Percentiles rank a stretch among this genome's conserved stretches.
phyloP scores from a whole-genome alignment of 164 flowering plant species.

The Aristolochia californica region DNA sequence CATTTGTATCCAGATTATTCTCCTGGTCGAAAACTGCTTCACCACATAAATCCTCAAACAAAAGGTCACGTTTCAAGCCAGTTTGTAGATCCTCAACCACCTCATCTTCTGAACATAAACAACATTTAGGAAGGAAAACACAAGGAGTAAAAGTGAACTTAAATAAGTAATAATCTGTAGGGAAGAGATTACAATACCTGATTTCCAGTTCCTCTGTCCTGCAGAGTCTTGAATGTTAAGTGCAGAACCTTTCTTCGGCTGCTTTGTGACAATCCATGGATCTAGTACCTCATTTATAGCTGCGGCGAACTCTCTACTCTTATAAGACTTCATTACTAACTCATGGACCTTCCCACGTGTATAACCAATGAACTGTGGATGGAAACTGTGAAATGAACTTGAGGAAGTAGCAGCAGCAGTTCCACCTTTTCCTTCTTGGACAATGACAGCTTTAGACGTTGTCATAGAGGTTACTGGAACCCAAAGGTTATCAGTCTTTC shows the following conservation, averaged over 20 bases:
- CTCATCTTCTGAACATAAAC: slow-evolving; percentile 27
- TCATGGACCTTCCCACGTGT: slow-evolving; percentile 89
- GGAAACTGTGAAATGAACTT: slow-evolving; percentile 45
- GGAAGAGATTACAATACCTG: slow-evolving; percentile 27
- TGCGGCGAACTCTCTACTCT: slow-evolving; percentile 86
- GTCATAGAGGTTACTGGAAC: slow-evolving; percentile 50
- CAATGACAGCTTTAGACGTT: slow-evolving; percentile 21
- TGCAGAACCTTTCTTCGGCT: slow-evolving; percentile 42
- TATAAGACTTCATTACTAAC: slow-evolving; percentile 92
- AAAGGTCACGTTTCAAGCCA: slow-evolving; percentile 23
- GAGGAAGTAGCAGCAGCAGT: slow-evolving; percentile 12
- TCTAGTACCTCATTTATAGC: slow-evolving; percentile 91
- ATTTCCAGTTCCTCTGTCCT: slow-evolving; percentile 19
- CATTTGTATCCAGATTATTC: slow-evolving; percentile 11
- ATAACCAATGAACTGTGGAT: slow-evolving; percentile 91
- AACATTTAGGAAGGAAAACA: too few species aligned
- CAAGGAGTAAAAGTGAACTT: too few species aligned
- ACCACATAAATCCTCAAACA: slow-evolving; percentile 68
- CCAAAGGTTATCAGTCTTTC: slow-evolving; percentile 82
- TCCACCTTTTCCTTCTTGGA: slow-evolving; percentile 16
- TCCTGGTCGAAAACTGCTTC: slow-evolving; percentile 32
- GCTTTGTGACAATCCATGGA: slow-evolving; percentile 84
- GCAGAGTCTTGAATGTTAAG: slow-evolving; percentile 6
- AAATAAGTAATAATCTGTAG: not conserved
- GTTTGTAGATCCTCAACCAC: slow-evolving; percentile 26